phyloP scores from a whole-genome alignment of 1,139 yeast species.

The Geotrichum fermentans region DNA sequence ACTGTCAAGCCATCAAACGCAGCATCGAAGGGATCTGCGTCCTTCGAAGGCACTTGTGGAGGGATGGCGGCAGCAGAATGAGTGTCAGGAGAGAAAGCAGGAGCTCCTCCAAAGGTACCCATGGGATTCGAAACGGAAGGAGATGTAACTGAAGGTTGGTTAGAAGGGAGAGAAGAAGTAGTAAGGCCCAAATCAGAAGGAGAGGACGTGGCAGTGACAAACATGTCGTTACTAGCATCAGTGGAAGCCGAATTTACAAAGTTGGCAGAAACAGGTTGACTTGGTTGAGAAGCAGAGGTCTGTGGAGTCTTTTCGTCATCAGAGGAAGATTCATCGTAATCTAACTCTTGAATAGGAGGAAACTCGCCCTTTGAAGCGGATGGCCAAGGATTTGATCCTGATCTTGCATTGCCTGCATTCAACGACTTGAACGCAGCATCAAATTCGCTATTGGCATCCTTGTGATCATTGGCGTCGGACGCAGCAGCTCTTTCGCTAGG shows the following conservation, averaged over 20 bases:
- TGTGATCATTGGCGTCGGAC: not conserved
- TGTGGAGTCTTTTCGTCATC: slow-evolving; percentile 28
- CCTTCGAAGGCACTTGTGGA: slow-evolving; percentile 7
- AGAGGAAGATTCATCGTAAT: slow-evolving; percentile 55
- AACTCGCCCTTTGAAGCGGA: slow-evolving; percentile 45
- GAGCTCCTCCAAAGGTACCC: slow-evolving; percentile 31
- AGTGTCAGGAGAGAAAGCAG: slow-evolving; percentile 2
- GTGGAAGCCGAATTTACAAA: slow-evolving; percentile 14
- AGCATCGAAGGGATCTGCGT: slow-evolving; percentile 16
- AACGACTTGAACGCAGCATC: slow-evolving; percentile 10
- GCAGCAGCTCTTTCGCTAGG: slow-evolving; percentile 13
- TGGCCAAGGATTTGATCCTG: no score
- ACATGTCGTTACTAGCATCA: slow-evolving; percentile 18
- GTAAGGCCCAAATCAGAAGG: slow-evolving; percentile 19
- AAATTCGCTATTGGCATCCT: slow-evolving; percentile 5
- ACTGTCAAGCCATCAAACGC: slow-evolving; percentile 16
- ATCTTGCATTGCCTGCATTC: slow-evolving; percentile 6
- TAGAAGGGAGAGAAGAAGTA: slow-evolving; percentile 14
- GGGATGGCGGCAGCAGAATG: slow-evolving; percentile 19
- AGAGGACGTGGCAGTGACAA: slow-evolving; percentile 22
- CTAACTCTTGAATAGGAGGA: slow-evolving; percentile 67
- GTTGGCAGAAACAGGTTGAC: not conserved
- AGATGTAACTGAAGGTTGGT: slow-evolving; percentile 16
- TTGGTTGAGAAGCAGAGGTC: not conserved
- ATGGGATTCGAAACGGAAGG: slow-evolving; percentile 34